phyloP scores from a whole-genome alignment of 768 basidiomycete genomes.

The Boletus tomentosulus region DNA sequence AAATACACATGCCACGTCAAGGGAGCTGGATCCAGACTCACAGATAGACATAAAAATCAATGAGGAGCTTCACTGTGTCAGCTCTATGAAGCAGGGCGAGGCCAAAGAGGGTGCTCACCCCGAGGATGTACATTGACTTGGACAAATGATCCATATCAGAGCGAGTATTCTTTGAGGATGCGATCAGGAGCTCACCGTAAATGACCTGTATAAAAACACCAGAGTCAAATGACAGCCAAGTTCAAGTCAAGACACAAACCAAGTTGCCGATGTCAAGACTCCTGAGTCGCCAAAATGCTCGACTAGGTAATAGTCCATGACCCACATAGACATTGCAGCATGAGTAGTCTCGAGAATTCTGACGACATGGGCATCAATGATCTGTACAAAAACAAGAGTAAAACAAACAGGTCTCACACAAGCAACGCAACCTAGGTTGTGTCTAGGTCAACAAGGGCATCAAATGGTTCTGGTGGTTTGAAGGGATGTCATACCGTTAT shows the following conservation, averaged over 20 bases:
- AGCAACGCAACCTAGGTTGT: constrained; percentile 18
- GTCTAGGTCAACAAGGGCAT: background rate
- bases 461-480: background rate
- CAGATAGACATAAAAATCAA: constrained; percentile 28
- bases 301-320: constrained; percentile 25
- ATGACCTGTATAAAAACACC: constrained; percentile 8
- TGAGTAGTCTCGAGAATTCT: constrained; percentile 22
- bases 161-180: background rate
- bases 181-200: constrained; percentile 12
- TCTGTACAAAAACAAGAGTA: too few species aligned
- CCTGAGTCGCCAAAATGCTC: constrained; percentile 11
- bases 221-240: background rate
- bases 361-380: background rate
- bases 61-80: constrained; percentile 18
- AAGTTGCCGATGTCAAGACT: constrained; percentile 12
- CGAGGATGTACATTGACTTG: constrained; percentile 21
- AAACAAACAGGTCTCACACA: constrained; percentile 10
- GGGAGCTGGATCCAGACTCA: constrained; percentile 1
- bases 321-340: constrained; percentile 19
- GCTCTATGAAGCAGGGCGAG: background rate
- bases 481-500: constrained; percentile 13
- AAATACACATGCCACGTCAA: background rate
- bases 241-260: constrained; percentile 14
- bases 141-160: background rate
- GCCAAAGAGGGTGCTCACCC: constrained; percentile 12